These are phyloP conservation scores for Kwoniella sp. DNA, from an alignment of 768 basidiomycete genomes.

Conservation along the genomic window DNA sequence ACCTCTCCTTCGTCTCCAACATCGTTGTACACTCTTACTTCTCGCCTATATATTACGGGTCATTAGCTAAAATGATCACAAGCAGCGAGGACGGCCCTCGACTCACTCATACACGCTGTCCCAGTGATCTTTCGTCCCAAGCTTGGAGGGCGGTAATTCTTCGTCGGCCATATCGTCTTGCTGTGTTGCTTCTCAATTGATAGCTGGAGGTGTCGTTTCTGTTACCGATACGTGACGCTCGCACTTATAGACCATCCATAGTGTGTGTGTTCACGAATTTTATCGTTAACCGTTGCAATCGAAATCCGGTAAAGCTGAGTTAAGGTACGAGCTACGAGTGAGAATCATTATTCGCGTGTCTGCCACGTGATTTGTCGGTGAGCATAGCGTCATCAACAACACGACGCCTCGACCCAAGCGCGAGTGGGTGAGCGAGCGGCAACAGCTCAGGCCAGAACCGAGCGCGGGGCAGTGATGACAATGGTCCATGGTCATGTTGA, in stretches of 20 bases:
- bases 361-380: neutral
- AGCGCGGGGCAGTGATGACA: neutral
- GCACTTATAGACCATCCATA: too few relatives aligned
- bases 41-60: constrained; percentile 47
- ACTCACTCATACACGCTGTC: constrained; percentile 54
- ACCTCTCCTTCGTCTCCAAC: constrained; percentile 60
- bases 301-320: too few relatives aligned
- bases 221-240: too few relatives aligned
- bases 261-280: too few relatives aligned
- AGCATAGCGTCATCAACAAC: neutral
- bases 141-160: constrained; percentile 53
- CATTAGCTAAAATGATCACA: too few relatives aligned
- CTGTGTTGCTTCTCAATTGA: too few relatives aligned
- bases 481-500: neutral
- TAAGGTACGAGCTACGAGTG: too few relatives aligned
- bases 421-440: neutral
- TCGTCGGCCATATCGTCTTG: constrained; percentile 36
- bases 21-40: constrained; percentile 57
- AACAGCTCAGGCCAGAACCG: neutral
- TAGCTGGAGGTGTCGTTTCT: too few relatives aligned
- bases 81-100: neutral
- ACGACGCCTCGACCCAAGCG: neutral
- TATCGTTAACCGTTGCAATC: too few relatives aligned
- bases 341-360: neutral
- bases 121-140: constrained; percentile 58